Conservation (phyloP, 1,284 basidiomycete species). For the Megacollybia platyphylla region DNA sequence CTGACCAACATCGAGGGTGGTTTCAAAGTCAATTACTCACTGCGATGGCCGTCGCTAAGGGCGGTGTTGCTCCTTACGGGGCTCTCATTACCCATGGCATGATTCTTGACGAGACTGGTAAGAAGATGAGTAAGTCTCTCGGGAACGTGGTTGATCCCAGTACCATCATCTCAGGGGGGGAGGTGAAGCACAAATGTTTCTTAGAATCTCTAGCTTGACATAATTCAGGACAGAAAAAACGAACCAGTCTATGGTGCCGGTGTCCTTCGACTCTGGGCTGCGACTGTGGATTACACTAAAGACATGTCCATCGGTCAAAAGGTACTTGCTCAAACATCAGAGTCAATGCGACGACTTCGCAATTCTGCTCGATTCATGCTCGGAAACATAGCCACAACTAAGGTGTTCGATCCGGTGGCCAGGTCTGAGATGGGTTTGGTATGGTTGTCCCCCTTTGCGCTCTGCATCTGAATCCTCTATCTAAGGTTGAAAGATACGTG, state of each 20-base stretch:
- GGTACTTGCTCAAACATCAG: conserved; percentile 67
- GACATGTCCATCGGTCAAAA: conserved; percentile 82
- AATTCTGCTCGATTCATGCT: conserved; percentile 87
- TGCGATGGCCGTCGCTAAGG: conserved; percentile 38
- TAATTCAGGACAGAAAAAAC: conserved; percentile 46
- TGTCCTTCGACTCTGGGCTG: conserved; percentile 84
- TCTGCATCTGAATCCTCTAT: conserved; percentile 4
- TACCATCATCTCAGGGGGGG: conserved; percentile 68
- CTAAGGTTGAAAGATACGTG: conserved; percentile 72
- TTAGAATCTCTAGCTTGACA: background rate
- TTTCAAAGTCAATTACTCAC: conserved; percentile 96
- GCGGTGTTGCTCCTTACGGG: conserved; percentile 56
- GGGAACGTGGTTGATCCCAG: conserved; percentile 89
- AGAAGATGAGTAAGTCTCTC: conserved; percentile 98
- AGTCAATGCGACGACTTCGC: conserved; percentile 77
- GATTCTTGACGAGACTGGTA: conserved; percentile 83
- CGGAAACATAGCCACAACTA: conserved; percentile 53
- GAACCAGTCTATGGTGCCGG: conserved; percentile 80
- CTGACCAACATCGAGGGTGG: conserved; percentile 98
- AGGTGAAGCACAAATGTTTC: conserved; percentile 26
- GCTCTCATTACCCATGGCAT: conserved; percentile 93
- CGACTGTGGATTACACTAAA: conserved; percentile 81
- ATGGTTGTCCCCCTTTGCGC: conserved; percentile 11
- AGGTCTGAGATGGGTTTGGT: conserved; percentile 51
- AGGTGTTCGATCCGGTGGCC: conserved; percentile 22